Percentiles rank a stretch among this genome's conserved stretches.
Evolutionary conservation across 805 yeast genomes (phyloP).

Genomic region (Lipomyces japonicus): DNA sequence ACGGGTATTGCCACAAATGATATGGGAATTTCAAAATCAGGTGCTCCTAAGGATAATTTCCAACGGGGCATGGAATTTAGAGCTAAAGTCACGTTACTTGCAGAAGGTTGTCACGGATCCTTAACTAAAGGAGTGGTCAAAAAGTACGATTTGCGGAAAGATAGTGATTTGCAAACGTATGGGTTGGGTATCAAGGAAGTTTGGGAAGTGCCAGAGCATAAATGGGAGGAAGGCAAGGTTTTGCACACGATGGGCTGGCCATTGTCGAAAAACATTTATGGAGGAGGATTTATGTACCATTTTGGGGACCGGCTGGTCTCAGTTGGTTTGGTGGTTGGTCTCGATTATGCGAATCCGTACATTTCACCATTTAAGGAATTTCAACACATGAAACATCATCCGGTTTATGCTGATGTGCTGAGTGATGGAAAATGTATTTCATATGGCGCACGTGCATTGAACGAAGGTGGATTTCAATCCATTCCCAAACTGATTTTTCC

Average conservation of each 20-base stretch:
- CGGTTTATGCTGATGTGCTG: slow-evolving; percentile 67
- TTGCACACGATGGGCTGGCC: slow-evolving; percentile 92
- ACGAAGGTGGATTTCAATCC: slow-evolving; percentile 95
- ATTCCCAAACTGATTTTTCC: slow-evolving; percentile 90
- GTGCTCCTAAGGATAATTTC: slow-evolving; percentile 74
- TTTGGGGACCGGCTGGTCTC: slow-evolving; percentile 90
- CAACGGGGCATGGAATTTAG: slow-evolving; percentile 98
- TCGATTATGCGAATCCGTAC: slow-evolving; percentile 93
- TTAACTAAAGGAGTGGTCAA: slow-evolving; percentile 71
- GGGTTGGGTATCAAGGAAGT: slow-evolving; percentile 96
- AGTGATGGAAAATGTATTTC: slow-evolving; percentile 90
- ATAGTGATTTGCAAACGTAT: slow-evolving; percentile 71
- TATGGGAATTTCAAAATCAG: slow-evolving; percentile 74
- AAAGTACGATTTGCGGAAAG: slow-evolving; percentile 63
- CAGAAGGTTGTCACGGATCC: slow-evolving; percentile 99
- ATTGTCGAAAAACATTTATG: slow-evolving; percentile 66
- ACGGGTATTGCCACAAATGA: slow-evolving; percentile 93
- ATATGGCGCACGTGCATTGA: slow-evolving; percentile 93
- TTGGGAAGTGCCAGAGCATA: slow-evolving; percentile 87
- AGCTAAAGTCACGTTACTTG: slow-evolving; percentile 81
- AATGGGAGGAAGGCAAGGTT: slow-evolving; percentile 74
- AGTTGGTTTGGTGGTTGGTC: slow-evolving; percentile 90
- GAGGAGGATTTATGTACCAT: slow-evolving; percentile 97
- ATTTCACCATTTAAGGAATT: slow-evolving; percentile 94
- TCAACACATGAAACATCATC: slow-evolving; percentile 80